Percentiles rank a stretch among this genome's conserved stretches.
Conservation (phyloP, 495 filamentous ascomycete genomes). For the Lepraria neglecta region DNA sequence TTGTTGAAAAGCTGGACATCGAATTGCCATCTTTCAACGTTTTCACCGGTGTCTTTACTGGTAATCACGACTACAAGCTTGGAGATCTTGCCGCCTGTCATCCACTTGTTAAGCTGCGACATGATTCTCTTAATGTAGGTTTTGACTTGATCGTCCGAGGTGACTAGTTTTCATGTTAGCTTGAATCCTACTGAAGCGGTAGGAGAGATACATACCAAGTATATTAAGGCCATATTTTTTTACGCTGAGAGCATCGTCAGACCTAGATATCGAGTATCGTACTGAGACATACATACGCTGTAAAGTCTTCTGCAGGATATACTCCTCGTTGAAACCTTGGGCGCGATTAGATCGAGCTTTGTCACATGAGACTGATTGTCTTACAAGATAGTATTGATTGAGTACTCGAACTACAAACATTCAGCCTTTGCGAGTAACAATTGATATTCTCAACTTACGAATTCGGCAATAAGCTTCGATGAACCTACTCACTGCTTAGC, state of each 20-base stretch:
- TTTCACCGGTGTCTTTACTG: slow-evolving; percentile 90
- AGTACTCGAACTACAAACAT: slow-evolving; percentile 78
- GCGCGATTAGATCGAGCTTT: neutral
- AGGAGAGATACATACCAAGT: slow-evolving; percentile 53
- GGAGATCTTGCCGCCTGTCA: slow-evolving; percentile 88
- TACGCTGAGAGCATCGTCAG: slow-evolving; percentile 47
- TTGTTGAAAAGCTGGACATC: slow-evolving; percentile 77
- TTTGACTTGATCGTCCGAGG: slow-evolving; percentile 94
- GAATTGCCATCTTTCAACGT: slow-evolving; percentile 96
- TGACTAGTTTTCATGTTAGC: slow-evolving; percentile 46
- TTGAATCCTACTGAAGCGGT: slow-evolving; percentile 5
- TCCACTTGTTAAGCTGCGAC: slow-evolving; percentile 93
- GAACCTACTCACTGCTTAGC: slow-evolving; percentile 48
- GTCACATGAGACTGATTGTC: slow-evolving; percentile 8
- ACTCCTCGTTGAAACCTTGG: slow-evolving; percentile 88
- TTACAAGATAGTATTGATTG: slow-evolving; percentile 87
- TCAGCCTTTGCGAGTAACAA: slow-evolving; percentile 22
- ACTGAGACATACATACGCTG: slow-evolving; percentile 55
- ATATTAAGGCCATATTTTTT: slow-evolving; percentile 99
- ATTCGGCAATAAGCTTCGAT: slow-evolving; percentile 87
- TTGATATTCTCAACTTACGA: slow-evolving; percentile 52
- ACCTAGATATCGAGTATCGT: slow-evolving; percentile 10
- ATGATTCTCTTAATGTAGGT: slow-evolving; percentile 99
- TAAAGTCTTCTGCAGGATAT: slow-evolving; percentile 97
- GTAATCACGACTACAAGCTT: slow-evolving; percentile 96